Percentiles rank a stretch among this genome's conserved stretches.
These are phyloP conservation scores for Pinus taeda DNA, from an alignment of 75 land plant genomes.

Conservation along the genomic window DNA sequence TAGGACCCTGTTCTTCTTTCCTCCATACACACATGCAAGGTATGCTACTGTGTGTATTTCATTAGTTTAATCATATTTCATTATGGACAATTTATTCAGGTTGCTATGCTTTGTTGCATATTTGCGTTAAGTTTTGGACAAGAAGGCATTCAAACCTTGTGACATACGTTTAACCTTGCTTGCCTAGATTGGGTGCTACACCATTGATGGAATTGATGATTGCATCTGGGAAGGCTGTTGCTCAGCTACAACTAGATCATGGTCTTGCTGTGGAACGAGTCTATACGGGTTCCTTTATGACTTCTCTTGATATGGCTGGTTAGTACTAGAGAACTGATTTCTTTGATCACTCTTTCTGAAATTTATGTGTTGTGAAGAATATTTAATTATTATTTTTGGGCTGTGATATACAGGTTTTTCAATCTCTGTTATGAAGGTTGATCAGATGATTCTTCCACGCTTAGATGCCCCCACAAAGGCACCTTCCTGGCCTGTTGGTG, in stretches of 20 bases:
- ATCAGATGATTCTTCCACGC: conserved; percentile 58
- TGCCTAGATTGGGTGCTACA: conserved; percentile 83
- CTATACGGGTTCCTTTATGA: conserved; percentile 94
- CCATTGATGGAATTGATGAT: conserved; percentile 98
- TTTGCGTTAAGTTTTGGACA: too few relatives aligned
- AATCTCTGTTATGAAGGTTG: conserved; percentile 82
- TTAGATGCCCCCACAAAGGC: conserved; percentile 92
- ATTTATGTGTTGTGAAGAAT: not conserved
- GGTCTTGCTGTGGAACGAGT: conserved; percentile 97
- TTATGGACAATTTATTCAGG: too few relatives aligned
- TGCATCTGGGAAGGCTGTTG: conserved; percentile 87
- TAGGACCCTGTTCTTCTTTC: too few relatives aligned
- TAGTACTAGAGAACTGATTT: conserved; percentile 2
- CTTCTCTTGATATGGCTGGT: conserved; percentile 99
- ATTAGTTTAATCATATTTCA: too few relatives aligned
- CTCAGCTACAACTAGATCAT: conserved; percentile 83
- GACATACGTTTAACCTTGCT: too few relatives aligned
- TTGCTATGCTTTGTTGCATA: too few relatives aligned
- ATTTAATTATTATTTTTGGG: conserved; percentile 5
- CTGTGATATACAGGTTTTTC: conserved; percentile 60
- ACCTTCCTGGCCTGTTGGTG: conserved; percentile 95
- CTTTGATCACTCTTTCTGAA: not conserved
- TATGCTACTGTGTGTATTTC: too few relatives aligned
- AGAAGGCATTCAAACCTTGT: too few relatives aligned
- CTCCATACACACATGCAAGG: too few relatives aligned